A percentile compares a stretch with the other conserved stretches of the same genome.
phyloP scores from a whole-genome alignment of 352 stramenopile species.

The Phytophthora cactorum region DNA sequence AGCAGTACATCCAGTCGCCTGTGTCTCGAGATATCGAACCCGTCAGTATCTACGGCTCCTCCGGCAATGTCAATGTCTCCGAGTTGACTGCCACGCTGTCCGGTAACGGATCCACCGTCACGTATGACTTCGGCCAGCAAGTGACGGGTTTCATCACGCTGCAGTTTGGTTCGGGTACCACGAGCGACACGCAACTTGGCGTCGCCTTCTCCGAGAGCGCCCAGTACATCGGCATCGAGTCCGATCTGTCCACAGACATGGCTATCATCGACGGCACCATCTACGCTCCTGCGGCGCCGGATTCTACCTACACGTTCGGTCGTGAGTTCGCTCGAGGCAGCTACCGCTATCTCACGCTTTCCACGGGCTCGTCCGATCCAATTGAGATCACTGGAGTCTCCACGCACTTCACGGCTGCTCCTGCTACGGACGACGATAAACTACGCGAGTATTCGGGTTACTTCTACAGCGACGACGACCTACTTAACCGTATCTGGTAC shows the following conservation, averaged over 20 bases:
- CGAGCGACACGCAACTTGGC: slow-evolving; percentile 24
- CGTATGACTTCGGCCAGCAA: slow-evolving; percentile 46
- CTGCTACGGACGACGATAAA: slow-evolving; percentile 28
- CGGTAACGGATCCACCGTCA: slow-evolving; percentile 40
- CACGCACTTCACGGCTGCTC: slow-evolving; percentile 43
- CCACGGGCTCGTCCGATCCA: slow-evolving; percentile 20
- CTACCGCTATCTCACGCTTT: slow-evolving; percentile 45
- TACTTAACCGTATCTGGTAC: slow-evolving; percentile 53
- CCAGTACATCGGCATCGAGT: slow-evolving; percentile 40
- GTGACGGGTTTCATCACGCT: slow-evolving; percentile 38
- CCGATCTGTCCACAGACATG: slow-evolving; percentile 45
- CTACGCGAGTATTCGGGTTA: slow-evolving; percentile 46
- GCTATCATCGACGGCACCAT: slow-evolving; percentile 44
- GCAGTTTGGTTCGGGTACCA: slow-evolving; percentile 33
- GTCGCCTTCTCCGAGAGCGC: slow-evolving; percentile 44
- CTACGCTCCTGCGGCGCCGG: slow-evolving; percentile 33
- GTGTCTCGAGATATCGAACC: slow-evolving; percentile 26
- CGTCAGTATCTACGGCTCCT: slow-evolving; percentile 23
- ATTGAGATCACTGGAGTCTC: slow-evolving; percentile 37
- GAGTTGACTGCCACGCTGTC: slow-evolving; percentile 32
- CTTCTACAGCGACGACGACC: slow-evolving; percentile 48
- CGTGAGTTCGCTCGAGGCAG: slow-evolving; percentile 41
- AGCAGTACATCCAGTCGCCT: slow-evolving; percentile 32
- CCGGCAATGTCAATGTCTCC: slow-evolving; percentile 18
- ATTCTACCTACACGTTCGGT: slow-evolving; percentile 38